These are phyloP conservation scores for Diaporthe sp. DNA, from an alignment of 2,329 filamentous ascomycete species.

Conservation along the genomic window DNA sequence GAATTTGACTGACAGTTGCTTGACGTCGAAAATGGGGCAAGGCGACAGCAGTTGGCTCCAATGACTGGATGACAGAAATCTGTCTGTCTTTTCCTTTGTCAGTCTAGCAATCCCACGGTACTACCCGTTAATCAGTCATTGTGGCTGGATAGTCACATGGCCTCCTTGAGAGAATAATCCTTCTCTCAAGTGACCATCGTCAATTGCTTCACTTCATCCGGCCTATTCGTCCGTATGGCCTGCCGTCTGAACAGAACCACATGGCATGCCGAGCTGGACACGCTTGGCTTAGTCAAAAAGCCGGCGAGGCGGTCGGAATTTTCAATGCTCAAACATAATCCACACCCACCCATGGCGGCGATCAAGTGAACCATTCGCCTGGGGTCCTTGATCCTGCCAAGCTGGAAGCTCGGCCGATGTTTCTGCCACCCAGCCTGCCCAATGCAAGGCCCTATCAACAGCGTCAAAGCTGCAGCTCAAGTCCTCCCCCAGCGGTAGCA, in stretches of 20 bases:
- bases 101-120: not conserved
- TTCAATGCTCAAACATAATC: conserved; percentile 6
- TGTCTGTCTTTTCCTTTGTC: not conserved
- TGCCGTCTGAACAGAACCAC: not conserved
- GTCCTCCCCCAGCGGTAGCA: not conserved
- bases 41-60: not conserved
- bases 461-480: not conserved
- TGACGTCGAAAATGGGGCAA: not conserved
- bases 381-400: not conserved
- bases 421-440: conserved; percentile 14
- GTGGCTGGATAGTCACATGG: not conserved
- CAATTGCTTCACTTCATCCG: not conserved
- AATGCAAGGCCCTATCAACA: not conserved
- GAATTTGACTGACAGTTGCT: not conserved
- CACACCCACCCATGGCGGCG: conserved; percentile 17
- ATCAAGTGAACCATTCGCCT: not conserved
- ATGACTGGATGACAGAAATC: not conserved
- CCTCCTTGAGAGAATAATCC: not conserved
- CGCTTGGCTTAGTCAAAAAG: not conserved
- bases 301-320: conserved; percentile 10
- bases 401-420: conserved; percentile 24
- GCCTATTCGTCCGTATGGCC: not conserved
- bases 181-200: not conserved
- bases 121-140: not conserved
- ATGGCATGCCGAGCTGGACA: conserved; percentile 7